These are phyloP conservation scores for Panaeolus papilionaceus DNA, from an alignment of 768 basidiomycete species.

Conservation along the genomic window DNA sequence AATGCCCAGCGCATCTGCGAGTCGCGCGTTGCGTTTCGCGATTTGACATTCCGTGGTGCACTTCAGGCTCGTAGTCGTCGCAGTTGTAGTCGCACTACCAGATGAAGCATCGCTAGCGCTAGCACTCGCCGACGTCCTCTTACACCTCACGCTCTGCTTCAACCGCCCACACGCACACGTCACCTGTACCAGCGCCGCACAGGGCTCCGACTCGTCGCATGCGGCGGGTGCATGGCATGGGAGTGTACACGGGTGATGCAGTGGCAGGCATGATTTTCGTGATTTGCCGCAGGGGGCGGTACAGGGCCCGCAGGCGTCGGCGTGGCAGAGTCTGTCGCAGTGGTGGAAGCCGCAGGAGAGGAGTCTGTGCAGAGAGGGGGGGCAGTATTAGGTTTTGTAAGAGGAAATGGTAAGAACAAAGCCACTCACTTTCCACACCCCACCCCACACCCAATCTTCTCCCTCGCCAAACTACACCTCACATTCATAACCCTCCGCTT, in stretches of 20 bases:
- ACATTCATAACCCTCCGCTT: conserved; percentile 83
- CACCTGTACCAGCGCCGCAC: conserved; percentile 68
- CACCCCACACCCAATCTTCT: conserved; percentile 86
- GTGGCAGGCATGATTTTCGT: conserved; percentile 79
- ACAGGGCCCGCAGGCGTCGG: conserved; percentile 81
- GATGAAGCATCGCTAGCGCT: conserved; percentile 25
- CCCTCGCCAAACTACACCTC: conserved; percentile 76
- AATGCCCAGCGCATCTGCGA: conserved; percentile 95
- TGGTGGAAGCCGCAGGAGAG: conserved; percentile 89
- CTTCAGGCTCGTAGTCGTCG: conserved; percentile 45
- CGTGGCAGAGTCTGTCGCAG: conserved; percentile 85
- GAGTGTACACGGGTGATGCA: conserved; percentile 74
- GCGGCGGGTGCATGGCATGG: conserved; percentile 89
- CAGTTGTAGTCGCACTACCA: background rate
- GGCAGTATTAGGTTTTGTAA: background rate
- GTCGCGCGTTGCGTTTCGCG: conserved; percentile 83
- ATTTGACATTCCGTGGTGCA: conserved; percentile 87
- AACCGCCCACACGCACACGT: conserved; percentile 87
- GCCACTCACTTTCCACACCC: conserved; percentile 72
- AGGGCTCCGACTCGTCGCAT: conserved; percentile 84
- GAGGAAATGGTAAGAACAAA: background rate
- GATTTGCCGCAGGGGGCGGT: conserved; percentile 83
- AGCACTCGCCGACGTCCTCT: conserved; percentile 49
- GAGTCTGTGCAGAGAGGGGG: conserved; percentile 42
- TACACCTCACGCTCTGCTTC: conserved; percentile 76